These are phyloP conservation scores for Elaeagnus macrophylla DNA, from an alignment of 306 rosid species.

Conservation along the genomic window DNA sequence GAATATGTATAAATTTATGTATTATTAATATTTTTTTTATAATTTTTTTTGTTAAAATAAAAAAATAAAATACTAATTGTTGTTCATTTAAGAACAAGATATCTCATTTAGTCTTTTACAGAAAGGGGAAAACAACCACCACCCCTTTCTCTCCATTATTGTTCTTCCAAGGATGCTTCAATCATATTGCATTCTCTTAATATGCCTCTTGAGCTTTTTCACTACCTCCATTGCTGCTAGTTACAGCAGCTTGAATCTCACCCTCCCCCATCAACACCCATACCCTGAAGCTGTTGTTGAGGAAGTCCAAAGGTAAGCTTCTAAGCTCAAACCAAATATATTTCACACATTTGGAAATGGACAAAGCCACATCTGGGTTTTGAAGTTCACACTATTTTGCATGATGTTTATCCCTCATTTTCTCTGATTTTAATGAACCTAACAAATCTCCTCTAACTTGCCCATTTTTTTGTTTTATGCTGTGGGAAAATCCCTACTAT, in stretches of 20 bases:
- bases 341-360: not conserved
- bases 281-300: slow-evolving; percentile 69
- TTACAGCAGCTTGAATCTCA: slow-evolving; percentile 33
- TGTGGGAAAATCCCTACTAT: not conserved
- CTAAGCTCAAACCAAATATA: not conserved
- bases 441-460: not conserved
- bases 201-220: slow-evolving; percentile 39
- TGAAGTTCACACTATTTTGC: slow-evolving; percentile 2
- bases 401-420: slow-evolving; percentile 5
- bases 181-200: slow-evolving; percentile 60
- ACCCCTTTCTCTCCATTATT: slow-evolving; percentile 16
- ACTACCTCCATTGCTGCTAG: slow-evolving; percentile 36
- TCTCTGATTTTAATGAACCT: not conserved
- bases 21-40: too few species aligned
- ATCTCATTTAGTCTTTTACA: too few species aligned
- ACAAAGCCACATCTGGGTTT: slow-evolving; percentile 11
- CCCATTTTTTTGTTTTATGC: slow-evolving; percentile 8
- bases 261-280: slow-evolving; percentile 76
- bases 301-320: slow-evolving; percentile 59
- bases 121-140: slow-evolving; percentile 6
- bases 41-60: too few species aligned
- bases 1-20: too few species aligned
- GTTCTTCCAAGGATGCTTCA: slow-evolving; percentile 42
- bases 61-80: not conserved
- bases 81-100: too few species aligned